Evolutionary conservation across 2,329 filamentous ascomycete genomes (phyloP).

Genomic region (Fusarium floridanum): DNA sequence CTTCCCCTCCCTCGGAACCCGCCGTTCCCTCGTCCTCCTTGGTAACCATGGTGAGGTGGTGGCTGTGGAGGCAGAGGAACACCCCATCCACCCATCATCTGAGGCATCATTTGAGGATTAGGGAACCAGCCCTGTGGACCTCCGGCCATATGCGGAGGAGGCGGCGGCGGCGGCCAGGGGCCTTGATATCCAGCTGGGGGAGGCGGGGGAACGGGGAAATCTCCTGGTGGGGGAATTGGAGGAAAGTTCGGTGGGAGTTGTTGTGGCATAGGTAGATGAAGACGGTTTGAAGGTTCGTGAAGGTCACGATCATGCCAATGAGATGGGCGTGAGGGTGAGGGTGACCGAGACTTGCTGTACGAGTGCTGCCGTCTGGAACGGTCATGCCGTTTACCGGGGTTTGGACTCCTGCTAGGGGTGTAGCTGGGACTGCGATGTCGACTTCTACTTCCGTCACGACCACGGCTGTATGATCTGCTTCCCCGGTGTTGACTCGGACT

Average conservation of each 20-base stretch:
- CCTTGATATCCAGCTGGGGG: constrained; percentile 56
- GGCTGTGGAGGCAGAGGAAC: constrained; percentile 39
- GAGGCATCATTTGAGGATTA: constrained; percentile 44
- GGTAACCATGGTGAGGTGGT: constrained; percentile 40
- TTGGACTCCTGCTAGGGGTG: constrained; percentile 52
- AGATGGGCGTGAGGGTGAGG: constrained; percentile 28
- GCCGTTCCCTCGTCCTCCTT: constrained; percentile 41
- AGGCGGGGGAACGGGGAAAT: constrained; percentile 52
- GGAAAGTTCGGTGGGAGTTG: constrained; percentile 37
- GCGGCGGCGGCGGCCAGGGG: constrained; percentile 58
- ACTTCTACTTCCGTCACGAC: constrained; percentile 28
- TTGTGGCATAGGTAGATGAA: constrained; percentile 45
- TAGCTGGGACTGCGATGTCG: constrained; percentile 43
- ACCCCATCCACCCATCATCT: constrained; percentile 46
- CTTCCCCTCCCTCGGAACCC: constrained; percentile 48
- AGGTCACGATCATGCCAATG: constrained; percentile 32
- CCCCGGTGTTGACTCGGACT: constrained; percentile 49
- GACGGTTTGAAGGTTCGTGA: constrained; percentile 27
- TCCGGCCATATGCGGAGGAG: constrained; percentile 42
- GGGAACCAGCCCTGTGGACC: constrained; percentile 46
- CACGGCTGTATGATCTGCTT: constrained; percentile 47
- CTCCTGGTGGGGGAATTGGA: constrained; percentile 37
- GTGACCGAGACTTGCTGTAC: constrained; percentile 47
- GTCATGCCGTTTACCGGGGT: constrained; percentile 31
- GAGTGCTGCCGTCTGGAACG: constrained; percentile 39